Base-by-base conservation (phyloP, 805 yeast genomes). In the Suhomyces faveliae region DNA sequence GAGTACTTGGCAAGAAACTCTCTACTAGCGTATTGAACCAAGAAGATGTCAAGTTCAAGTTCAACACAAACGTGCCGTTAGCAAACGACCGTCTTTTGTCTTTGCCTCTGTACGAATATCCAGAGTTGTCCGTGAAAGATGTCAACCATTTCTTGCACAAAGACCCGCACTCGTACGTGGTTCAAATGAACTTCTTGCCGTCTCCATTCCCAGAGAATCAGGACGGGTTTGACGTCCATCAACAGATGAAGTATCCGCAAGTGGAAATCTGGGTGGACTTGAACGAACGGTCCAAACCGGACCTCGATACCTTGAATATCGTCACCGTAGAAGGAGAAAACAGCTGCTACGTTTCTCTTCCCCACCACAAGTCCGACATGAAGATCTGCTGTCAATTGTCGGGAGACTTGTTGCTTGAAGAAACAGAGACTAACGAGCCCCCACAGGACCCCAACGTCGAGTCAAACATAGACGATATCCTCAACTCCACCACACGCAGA, bases 251-350 rank as follows among this genome's bases (percentile, higher is more conserved):
- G 35, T 70, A 68, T 40, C 84, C 86, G 2, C 81, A 84, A 1
- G 61, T 82, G 5, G 86, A 81, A 55, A 64, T 82, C 40, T 80
- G 84, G 83, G 63, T 76, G 29, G 78, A 73, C 42, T 60, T 78
- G 42, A 67, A 61, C 46, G 67, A 65, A 15, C 66, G 67, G 12
- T 65, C 66, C 10, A 59, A 51, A 33, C 73, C 73, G 0, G 75
- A 67, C 29, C 51, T 71, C 27, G 74, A 67, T 21, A 61, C 73
- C 10, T 53, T 79, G 46, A 70, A 70, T 30, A 59, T 76, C 1
- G 71, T 77, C 1, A 66, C 78, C 0, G 75, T 75, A 1, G 77
- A 76, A 23, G 68, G 68, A 7, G 84, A 81, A 51, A 66, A 70
- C 41, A 67, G 64, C 48, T 62, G 68, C 12, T 63, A 62, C 38